Evolutionary conservation across 2,329 filamentous ascomycete species (phyloP).

Genomic region (Trichophyton mentagrophytes): DNA sequence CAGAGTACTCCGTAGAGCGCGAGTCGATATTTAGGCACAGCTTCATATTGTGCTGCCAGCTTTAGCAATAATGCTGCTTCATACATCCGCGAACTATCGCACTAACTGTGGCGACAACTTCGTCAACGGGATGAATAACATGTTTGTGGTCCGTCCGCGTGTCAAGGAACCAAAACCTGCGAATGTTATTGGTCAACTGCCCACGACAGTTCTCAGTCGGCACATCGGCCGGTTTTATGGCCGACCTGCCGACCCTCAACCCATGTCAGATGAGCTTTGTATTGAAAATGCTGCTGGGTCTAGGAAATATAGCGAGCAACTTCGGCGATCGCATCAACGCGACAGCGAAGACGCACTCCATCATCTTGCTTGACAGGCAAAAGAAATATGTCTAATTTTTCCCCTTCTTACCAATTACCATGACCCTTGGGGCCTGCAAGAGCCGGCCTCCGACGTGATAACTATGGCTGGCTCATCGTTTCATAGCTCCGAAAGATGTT

Average conservation of each 20-base stretch:
- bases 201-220: not conserved
- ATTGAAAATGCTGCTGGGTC: too few species aligned
- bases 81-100: too few species aligned
- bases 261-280: not conserved
- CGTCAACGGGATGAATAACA: too few species aligned
- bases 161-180: not conserved
- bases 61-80: too few species aligned
- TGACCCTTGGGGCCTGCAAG: not conserved
- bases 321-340: not conserved
- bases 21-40: too few species aligned
- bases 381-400: not conserved
- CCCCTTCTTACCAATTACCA: not conserved
- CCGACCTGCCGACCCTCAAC: not conserved
- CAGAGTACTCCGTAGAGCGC: too few species aligned
- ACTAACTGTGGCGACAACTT: too few species aligned
- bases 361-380: not conserved
- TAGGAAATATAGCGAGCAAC: not conserved
- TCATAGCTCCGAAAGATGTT: not conserved
- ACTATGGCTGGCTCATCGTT: not conserved
- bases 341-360: not conserved
- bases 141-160: too few species aligned
- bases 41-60: too few species aligned
- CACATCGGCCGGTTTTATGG: not conserved
- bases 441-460: not conserved
- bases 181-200: not conserved